These are phyloP conservation scores for Cicer pinnatifidum DNA, from an alignment of 306 rosid species.

Conservation along the genomic window DNA sequence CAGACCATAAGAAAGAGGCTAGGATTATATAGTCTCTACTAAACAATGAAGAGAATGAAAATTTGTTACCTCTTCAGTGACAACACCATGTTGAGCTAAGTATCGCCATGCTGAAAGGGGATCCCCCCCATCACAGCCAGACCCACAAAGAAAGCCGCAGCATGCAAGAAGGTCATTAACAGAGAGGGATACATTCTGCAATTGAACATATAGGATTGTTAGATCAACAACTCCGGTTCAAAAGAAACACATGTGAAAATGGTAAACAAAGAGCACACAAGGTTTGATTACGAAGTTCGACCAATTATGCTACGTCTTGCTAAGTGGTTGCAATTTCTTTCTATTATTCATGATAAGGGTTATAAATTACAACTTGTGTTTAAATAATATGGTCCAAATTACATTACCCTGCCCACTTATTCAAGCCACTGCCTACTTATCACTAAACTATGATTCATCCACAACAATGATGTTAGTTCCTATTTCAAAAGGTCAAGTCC, in stretches of 20 bases:
- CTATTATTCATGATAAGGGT: not conserved
- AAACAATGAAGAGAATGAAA: slow-evolving; percentile 34
- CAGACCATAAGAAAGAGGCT: slow-evolving; percentile 14
- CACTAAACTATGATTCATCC: not conserved
- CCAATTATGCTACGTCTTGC: not conserved
- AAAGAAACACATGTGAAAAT: not conserved
- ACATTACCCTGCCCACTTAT: too few species aligned
- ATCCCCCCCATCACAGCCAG: slow-evolving; percentile 88
- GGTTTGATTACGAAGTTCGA: not conserved
- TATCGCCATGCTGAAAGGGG: slow-evolving; percentile 84
- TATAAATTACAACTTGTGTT: not conserved
- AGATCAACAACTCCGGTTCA: not conserved
- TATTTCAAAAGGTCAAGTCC: slow-evolving; percentile 27
- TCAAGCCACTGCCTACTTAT: not conserved
- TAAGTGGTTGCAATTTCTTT: not conserved
- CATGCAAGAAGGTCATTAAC: slow-evolving; percentile 90
- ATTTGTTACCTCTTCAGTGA: slow-evolving; percentile 81
- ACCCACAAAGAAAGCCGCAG: slow-evolving; percentile 91
- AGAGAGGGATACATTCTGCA: slow-evolving; percentile 84
- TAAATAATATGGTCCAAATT: not conserved
- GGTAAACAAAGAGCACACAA: not conserved
- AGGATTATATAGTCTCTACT: slow-evolving; percentile 13
- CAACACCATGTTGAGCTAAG: slow-evolving; percentile 81
- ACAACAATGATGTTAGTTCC: slow-evolving; percentile 2
- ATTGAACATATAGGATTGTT: slow-evolving; percentile 19